Base-by-base conservation (phyloP, 495 filamentous ascomycete species). In the Barbatosphaeria neglecta region DNA sequence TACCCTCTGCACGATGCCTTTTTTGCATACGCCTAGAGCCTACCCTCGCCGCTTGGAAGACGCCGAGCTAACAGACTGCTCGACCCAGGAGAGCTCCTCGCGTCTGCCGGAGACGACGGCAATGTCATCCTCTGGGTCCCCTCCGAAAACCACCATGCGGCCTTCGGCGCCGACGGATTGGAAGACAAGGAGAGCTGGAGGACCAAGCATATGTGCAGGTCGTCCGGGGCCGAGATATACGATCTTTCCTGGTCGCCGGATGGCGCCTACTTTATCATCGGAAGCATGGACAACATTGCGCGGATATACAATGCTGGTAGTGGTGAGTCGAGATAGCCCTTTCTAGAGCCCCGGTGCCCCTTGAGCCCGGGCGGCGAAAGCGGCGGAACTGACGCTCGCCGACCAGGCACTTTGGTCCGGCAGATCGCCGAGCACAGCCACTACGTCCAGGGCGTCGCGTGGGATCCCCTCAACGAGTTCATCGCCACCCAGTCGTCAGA, bases 391-490 rank as follows among this genome's bases (percentile, higher is more conserved):
- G n/a, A n/a, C n/a, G n/a, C n/a, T n/a, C n/a, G n/a, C n/a, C n/a
- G n/a, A n/a, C n/a, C 49, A 95, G 90, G 92, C 23, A 80, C 83
- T 69, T 81, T 90, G 56, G 83, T 99, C 46, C 82, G 92, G 45
- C 90, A 96, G 60, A 99, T 99, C 51, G 93, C 92, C 37, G 92
- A 99, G 60, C 92, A 99, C 67, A 95, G 90, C 56, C 92, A 99
- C 63, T 99, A 96, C 57, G 92, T 99, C 17, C 92, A 99, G 68
- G 92, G 92, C 28, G 92, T 99, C 16, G 89, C 93, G 2, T 99
- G 92, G 92, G 92, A 99, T 66, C 92, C 92, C 27, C 67, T 95
- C 23, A 99, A 99, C 63, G 92, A 99, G 69, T 99, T 86, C 62
- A 86, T 99, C 39, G 92, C 93, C 18, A 99, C 92, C 18, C 92